phyloP scores from a whole-genome alignment of 2,329 filamentous ascomycete genomes.

The Diatrype stigma region DNA sequence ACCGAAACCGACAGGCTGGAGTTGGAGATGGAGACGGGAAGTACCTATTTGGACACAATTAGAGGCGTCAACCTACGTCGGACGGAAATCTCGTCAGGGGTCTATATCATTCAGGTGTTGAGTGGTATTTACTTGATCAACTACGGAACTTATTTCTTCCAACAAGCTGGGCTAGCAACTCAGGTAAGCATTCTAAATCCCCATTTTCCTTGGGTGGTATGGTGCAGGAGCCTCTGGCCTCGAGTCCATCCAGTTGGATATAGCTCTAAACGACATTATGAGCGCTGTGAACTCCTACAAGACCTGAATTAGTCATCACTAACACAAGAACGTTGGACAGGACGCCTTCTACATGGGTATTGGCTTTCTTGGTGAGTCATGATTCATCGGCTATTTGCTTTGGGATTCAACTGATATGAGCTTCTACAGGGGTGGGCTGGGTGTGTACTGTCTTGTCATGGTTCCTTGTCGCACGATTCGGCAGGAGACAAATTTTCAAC shows the following conservation, averaged over 20 bases:
- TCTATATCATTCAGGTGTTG: slow-evolving; percentile 62
- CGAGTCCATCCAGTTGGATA: too few relatives aligned
- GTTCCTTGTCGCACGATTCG: slow-evolving; percentile 44
- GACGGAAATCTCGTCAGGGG: slow-evolving; percentile 54
- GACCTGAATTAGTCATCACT: too few relatives aligned
- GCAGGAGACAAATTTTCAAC: slow-evolving; percentile 49
- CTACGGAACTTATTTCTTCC: slow-evolving; percentile 60
- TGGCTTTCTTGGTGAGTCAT: slow-evolving; percentile 37
- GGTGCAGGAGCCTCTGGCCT: too few relatives aligned
- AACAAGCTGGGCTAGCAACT: slow-evolving; percentile 49
- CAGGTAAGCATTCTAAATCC: too few relatives aligned
- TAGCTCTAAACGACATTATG: too few relatives aligned
- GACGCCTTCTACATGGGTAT: slow-evolving; percentile 54
- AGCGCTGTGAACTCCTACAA: too few relatives aligned
- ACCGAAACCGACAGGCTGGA: slow-evolving; percentile 55
- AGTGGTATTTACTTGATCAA: slow-evolving; percentile 61
- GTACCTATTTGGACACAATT: slow-evolving; percentile 48
- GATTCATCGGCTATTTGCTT: not conserved
- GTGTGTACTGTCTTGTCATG: slow-evolving; percentile 51
- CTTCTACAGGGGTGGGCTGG: slow-evolving; percentile 40
- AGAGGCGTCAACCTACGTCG: slow-evolving; percentile 45
- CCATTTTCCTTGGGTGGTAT: too few relatives aligned
- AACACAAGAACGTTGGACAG: too few relatives aligned
- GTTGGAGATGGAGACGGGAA: slow-evolving; percentile 43
- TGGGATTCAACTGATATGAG: slow-evolving; percentile 6